phyloP scores from a whole-genome alignment of 2,329 filamentous ascomycete species.

The Microsporum canis region DNA sequence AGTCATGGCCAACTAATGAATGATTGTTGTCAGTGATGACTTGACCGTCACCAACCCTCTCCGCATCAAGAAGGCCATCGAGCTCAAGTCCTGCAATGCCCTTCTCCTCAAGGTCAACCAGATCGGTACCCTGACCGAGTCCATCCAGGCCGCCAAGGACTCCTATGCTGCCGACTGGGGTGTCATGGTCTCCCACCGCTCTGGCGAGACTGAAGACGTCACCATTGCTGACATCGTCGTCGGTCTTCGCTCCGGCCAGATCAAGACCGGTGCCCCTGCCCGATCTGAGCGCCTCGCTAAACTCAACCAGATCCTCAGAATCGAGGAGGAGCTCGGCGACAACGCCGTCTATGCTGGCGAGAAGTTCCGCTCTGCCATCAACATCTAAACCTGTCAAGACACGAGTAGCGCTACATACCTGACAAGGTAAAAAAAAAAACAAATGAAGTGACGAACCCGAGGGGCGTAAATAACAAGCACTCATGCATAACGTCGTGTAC shows the following conservation, averaged over 20 bases:
- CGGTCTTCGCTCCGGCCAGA: constrained; percentile 91
- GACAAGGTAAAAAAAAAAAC: not conserved
- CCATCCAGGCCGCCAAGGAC: constrained; percentile 98
- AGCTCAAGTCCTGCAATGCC: constrained; percentile 97
- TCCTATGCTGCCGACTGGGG: constrained; percentile 92
- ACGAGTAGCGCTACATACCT: not conserved
- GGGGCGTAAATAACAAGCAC: not conserved
- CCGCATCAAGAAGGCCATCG: constrained; percentile 99
- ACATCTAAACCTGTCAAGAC: constrained; percentile 51
- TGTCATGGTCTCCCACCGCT: constrained; percentile 99
- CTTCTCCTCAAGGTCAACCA: constrained; percentile 99
- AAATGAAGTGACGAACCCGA: not conserved
- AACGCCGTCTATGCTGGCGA: constrained; percentile 83
- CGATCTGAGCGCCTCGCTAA: constrained; percentile 97
- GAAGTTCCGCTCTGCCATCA: constrained; percentile 85
- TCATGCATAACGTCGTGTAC: not conserved
- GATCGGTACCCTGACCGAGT: constrained; percentile 97
- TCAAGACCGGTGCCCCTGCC: constrained; percentile 95
- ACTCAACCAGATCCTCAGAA: constrained; percentile 99
- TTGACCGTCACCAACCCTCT: constrained; percentile 97
- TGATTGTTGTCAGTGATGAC: constrained; percentile 54
- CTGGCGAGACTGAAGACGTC: constrained; percentile 98
- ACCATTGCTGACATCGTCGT: constrained; percentile 98
- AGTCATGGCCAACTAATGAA: constrained; percentile 10
- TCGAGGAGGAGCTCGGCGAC: constrained; percentile 94